These are phyloP conservation scores for Cyberlindnera euphorbiae DNA, from an alignment of 805 yeast genomes.

Conservation along the genomic window DNA sequence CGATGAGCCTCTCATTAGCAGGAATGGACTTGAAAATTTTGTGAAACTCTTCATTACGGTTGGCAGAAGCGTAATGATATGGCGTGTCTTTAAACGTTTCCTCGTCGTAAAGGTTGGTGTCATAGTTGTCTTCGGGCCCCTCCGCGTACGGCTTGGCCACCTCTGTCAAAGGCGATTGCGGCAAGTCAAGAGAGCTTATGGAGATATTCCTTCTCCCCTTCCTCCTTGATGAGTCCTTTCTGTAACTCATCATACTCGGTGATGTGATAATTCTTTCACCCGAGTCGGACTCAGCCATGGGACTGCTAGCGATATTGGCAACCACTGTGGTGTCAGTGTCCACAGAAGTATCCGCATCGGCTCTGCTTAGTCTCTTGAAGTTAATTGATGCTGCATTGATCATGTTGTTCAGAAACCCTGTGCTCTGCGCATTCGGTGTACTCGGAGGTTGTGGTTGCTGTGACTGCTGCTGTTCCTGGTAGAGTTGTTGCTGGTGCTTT, in stretches of 20 bases:
- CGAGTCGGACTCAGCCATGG: not conserved
- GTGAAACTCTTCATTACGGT: conserved; percentile 74
- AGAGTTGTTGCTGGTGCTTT: too few relatives aligned
- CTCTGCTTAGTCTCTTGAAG: conserved; percentile 4
- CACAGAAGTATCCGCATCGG: conserved; percentile 2
- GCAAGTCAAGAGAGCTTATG: conserved; percentile 15
- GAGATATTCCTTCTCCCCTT: conserved; percentile 17
- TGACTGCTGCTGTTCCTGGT: not conserved
- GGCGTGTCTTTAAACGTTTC: conserved; percentile 54
- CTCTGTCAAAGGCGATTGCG: conserved; percentile 19
- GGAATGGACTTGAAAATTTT: conserved; percentile 64
- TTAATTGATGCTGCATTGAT: conserved; percentile 14
- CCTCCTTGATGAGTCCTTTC: conserved; percentile 12
- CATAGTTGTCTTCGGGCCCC: conserved; percentile 13
- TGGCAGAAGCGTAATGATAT: conserved; percentile 58
- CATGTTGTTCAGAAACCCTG: conserved; percentile 21
- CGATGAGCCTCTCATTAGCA: conserved; percentile 64
- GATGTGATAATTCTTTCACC: conserved; percentile 11
- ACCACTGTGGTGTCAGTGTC: conserved; percentile 1
- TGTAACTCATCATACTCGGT: conserved; percentile 25
- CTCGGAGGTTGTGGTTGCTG: conserved; percentile 12
- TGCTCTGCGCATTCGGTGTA: conserved; percentile 16
- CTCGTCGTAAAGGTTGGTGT: conserved; percentile 45
- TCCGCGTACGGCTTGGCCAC: conserved; percentile 4
- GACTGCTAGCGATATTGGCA: not conserved